Percentiles rank a stretch among this genome's conserved stretches.
phyloP scores from a whole-genome alignment of 2,329 filamentous ascomycete species.

The Pseudocercospora pini-densiflorae region DNA sequence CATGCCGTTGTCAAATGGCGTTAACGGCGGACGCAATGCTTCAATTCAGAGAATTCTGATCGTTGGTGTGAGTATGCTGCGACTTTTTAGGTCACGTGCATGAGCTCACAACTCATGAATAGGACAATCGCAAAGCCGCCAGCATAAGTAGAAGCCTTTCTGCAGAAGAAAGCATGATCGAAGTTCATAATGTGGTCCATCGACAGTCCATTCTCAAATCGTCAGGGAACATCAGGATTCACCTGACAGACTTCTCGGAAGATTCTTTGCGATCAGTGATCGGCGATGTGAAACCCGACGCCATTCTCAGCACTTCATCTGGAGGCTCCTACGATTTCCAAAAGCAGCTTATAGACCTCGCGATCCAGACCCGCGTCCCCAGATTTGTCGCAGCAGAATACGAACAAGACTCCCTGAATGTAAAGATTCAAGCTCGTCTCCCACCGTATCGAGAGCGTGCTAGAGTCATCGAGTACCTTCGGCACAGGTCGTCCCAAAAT shows the following conservation, averaged over 20 bases:
- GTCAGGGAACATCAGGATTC: slow-evolving; percentile 14
- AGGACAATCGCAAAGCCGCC: slow-evolving; percentile 29
- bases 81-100: not conserved
- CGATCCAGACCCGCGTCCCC: slow-evolving; percentile 23
- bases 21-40: not conserved
- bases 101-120: slow-evolving; percentile 1
- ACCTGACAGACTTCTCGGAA: slow-evolving; percentile 39
- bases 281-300: slow-evolving; percentile 26
- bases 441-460: slow-evolving; percentile 38
- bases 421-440: slow-evolving; percentile 37
- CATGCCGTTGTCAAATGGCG: slow-evolving; percentile 7
- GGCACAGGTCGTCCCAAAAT: slow-evolving; percentile 6
- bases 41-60: slow-evolving; percentile 24
- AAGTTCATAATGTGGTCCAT: slow-evolving; percentile 25
- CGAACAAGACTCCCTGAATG: slow-evolving; percentile 39
- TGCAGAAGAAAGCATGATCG: not conserved
- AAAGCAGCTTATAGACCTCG: slow-evolving; percentile 31
- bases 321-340: slow-evolving; percentile 35
- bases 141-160: slow-evolving; percentile 24
- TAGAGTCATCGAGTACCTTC: slow-evolving; percentile 39
- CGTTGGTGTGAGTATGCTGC: slow-evolving; percentile 25
- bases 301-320: slow-evolving; percentile 35
- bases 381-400: slow-evolving; percentile 36
- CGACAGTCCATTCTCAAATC: not conserved
- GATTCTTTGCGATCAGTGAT: slow-evolving; percentile 36